phyloP scores from a whole-genome alignment of 768 basidiomycete genomes.

The Leccinum uliginosum region DNA sequence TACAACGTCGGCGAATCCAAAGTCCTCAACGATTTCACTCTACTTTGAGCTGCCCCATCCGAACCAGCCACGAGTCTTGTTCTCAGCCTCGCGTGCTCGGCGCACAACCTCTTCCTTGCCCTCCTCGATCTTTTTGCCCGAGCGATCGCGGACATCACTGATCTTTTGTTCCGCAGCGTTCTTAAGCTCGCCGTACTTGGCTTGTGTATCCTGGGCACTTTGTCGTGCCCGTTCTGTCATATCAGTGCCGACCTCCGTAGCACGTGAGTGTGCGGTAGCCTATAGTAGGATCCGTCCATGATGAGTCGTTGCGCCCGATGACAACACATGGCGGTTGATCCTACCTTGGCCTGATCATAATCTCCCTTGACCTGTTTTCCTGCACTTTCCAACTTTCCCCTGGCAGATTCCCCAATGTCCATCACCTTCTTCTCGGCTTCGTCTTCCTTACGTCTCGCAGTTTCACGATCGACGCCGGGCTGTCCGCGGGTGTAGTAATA shows the following conservation, averaged over 20 bases:
- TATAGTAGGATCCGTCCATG: not conserved
- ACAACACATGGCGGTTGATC: not conserved
- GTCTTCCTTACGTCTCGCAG: constrained; percentile 32
- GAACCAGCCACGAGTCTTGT: constrained; percentile 34
- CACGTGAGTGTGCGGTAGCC: constrained; percentile 12
- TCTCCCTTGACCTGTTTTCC: constrained; percentile 29
- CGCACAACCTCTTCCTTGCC: constrained; percentile 25
- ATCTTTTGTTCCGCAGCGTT: constrained; percentile 23
- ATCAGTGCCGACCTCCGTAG: constrained; percentile 23
- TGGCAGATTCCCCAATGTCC: constrained; percentile 28
- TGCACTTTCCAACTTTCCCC: constrained; percentile 24
- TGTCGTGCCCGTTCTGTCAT: constrained; percentile 24
- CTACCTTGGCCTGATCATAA: constrained; percentile 35
- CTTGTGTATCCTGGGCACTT: constrained; percentile 23
- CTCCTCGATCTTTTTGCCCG: constrained; percentile 28
- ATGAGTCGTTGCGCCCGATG: not conserved
- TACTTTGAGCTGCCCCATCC: constrained; percentile 35
- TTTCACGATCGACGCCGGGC: constrained; percentile 17
- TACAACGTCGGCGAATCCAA: not conserved
- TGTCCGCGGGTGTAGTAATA: constrained; percentile 33
- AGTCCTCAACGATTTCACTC: not conserved
- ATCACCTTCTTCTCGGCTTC: constrained; percentile 28
- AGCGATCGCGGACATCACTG: constrained; percentile 19
- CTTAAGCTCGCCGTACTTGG: constrained; percentile 23
- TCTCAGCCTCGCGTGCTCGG: constrained; percentile 22